Base-by-base conservation (phyloP, 441 rosid genomes). In the Erodium moschatum region DNA sequence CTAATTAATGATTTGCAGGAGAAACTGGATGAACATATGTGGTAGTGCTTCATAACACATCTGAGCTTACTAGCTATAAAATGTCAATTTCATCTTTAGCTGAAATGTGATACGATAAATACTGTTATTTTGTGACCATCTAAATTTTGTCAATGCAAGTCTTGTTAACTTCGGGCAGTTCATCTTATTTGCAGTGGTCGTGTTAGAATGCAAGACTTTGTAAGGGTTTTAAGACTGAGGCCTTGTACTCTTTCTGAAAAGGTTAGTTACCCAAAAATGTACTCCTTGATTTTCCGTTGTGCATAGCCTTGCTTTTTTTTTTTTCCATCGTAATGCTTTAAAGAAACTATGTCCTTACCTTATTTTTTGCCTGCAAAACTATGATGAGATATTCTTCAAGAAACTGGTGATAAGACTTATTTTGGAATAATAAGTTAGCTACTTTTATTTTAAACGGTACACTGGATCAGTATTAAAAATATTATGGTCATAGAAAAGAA, bases 131-230 rank as follows among this genome's bases (percentile, higher is more conserved):
- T 29, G 44, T 76, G 56, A 72, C 42, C 33, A 48, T 33, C 20
- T 60, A 29, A 67, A 64, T 10, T 72, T 5, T 50, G 15, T 15
- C 18, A 50, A 50, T 50, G 18, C 56, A 13, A 50, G 56, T 50
- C 16, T 50, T 50, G 18, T 13, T 50, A 0, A 50, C 56, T 13
- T 12, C 5, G 13, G 9, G 13, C 0, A 2, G 60, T 60, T 20
- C 60, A 16, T 69, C 64, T 44, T 77, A 38, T 71, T 74, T 80
- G 79, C 91, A 93, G 98, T 70, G 98, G 97, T 50, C 79, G 79
- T 71, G 91, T 93, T 78, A 80, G 67, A 66, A 76, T 80, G 72
- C 73, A 63, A 69, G 84, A 85, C 72, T 91, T 93, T 75, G 74
- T 82, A 73, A 81, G 80, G 82, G 88, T 69, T 74, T 77, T 87